Percentiles rank a stretch among this genome's conserved stretches.
Evolutionary conservation across 306 rosid genomes (phyloP).

Genomic region (Fragaria ananassa): DNA sequence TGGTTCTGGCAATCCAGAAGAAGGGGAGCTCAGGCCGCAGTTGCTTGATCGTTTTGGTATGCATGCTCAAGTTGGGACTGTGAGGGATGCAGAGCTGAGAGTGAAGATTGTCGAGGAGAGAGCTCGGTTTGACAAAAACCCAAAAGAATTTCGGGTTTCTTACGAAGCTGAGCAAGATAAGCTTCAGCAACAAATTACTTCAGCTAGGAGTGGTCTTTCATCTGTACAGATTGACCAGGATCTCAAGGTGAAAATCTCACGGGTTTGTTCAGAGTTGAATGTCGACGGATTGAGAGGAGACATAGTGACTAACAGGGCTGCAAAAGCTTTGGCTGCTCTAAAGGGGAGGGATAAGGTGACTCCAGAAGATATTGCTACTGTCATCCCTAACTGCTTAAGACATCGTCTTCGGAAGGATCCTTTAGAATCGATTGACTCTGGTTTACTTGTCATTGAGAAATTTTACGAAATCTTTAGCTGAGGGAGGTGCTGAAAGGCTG

Average conservation of each 20-base stretch:
- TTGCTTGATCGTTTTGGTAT: slow-evolving; percentile 93
- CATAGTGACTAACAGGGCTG: slow-evolving; percentile 85
- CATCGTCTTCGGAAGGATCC: slow-evolving; percentile 98
- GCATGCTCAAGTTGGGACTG: slow-evolving; percentile 98
- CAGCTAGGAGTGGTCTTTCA: slow-evolving; percentile 64
- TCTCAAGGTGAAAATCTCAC: slow-evolving; percentile 81
- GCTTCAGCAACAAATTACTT: slow-evolving; percentile 62
- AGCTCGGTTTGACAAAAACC: slow-evolving; percentile 66
- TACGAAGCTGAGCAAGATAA: slow-evolving; percentile 68
- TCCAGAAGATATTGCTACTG: slow-evolving; percentile 84
- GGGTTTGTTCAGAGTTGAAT: slow-evolving; percentile 82
- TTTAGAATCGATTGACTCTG: slow-evolving; percentile 88
- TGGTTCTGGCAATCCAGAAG: slow-evolving; percentile 97
- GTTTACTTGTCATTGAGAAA: slow-evolving; percentile 84
- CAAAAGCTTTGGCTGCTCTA: slow-evolving; percentile 83
- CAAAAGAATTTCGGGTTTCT: slow-evolving; percentile 64
- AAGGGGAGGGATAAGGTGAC: slow-evolving; percentile 72
- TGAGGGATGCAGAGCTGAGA: slow-evolving; percentile 90
- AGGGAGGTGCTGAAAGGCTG: slow-evolving; percentile 26
- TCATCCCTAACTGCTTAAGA: slow-evolving; percentile 91
- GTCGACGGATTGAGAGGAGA: slow-evolving; percentile 98
- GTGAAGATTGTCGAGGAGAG: slow-evolving; percentile 98
- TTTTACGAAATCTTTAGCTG: slow-evolving; percentile 79
- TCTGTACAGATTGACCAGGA: slow-evolving; percentile 70
- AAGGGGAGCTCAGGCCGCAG: slow-evolving; percentile 98